Conservation (phyloP, 2,329 filamentous ascomycete genomes). For the Xylaria sp. region DNA sequence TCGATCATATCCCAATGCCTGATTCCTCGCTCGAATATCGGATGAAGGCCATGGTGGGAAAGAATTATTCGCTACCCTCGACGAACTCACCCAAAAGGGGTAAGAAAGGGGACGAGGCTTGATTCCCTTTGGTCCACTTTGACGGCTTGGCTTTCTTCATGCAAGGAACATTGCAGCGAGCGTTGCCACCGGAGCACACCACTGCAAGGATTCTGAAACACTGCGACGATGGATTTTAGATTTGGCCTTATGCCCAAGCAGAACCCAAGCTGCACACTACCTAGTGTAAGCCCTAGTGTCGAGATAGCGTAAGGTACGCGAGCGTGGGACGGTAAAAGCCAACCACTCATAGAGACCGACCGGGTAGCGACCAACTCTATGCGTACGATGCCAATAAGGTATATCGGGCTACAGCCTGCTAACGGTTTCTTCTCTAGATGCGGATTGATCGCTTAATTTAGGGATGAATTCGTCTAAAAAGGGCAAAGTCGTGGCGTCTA, state of each 20-base stretch:
- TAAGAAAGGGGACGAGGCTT: slow-evolving; percentile 28
- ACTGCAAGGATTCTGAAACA: slow-evolving; percentile 36
- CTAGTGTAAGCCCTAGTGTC: slow-evolving; percentile 12
- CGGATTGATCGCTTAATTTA: slow-evolving; percentile 11
- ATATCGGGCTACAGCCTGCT: slow-evolving; percentile 12
- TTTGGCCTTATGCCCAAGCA: slow-evolving; percentile 29
- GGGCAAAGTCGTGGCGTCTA: slow-evolving; percentile 12
- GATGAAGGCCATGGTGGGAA: slow-evolving; percentile 7
- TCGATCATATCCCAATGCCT: slow-evolving; percentile 15
- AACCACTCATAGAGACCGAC: slow-evolving; percentile 1
- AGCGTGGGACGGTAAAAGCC: background rate
- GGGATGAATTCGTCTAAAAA: slow-evolving; percentile 1
- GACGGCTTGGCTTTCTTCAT: slow-evolving; percentile 26
- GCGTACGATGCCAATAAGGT: background rate
- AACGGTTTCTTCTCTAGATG: slow-evolving; percentile 5
- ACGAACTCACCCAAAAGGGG: slow-evolving; percentile 32
- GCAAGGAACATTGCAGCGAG: slow-evolving; percentile 37
- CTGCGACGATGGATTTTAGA: slow-evolving; percentile 27
- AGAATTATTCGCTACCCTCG: slow-evolving; percentile 6
- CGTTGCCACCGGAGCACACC: slow-evolving; percentile 26
- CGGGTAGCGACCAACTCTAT: background rate
- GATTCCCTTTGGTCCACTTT: slow-evolving; percentile 21
- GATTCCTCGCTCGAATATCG: slow-evolving; percentile 25
- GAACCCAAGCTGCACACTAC: background rate
- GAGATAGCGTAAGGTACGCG: background rate